Percentiles rank a stretch among this genome's conserved stretches.
phyloP scores from a whole-genome alignment of 2,329 filamentous ascomycete genomes.

The Nannizzia gypsea region DNA sequence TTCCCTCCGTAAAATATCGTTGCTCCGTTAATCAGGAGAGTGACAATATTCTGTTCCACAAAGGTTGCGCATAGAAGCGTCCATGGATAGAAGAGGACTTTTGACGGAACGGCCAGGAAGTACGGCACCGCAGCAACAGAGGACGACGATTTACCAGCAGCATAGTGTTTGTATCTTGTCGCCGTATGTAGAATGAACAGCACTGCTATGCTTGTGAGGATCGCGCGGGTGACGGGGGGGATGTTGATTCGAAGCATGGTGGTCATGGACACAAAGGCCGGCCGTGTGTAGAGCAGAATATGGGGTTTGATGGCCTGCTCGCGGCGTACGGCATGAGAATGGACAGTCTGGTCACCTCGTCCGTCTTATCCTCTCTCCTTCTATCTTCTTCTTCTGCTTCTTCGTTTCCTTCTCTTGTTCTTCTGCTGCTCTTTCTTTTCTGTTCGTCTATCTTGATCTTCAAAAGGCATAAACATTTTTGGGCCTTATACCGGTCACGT shows the following conservation, averaged over 20 bases:
- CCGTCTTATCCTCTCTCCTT: neutral
- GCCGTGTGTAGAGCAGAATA: neutral
- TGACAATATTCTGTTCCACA: constrained; percentile 88
- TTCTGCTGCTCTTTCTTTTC: too few species aligned
- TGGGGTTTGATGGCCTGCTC: neutral
- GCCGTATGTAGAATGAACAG: constrained; percentile 72
- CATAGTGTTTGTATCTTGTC: constrained; percentile 50
- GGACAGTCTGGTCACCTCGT: neutral
- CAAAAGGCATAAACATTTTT: neutral
- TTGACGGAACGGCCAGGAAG: constrained; percentile 71
- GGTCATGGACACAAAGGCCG: neutral
- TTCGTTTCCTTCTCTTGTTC: neutral
- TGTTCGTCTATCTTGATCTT: too few species aligned
- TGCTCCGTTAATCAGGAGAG: constrained; percentile 60
- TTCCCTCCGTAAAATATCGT: constrained; percentile 85
- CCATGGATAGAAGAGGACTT: constrained; percentile 84
- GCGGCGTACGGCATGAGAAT: neutral
- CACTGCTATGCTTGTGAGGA: constrained; percentile 61
- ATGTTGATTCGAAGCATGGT: constrained; percentile 82
- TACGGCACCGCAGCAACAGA: constrained; percentile 53
- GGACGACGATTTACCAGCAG: constrained; percentile 28
- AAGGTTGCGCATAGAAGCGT: constrained; percentile 75
- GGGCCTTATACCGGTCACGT: neutral
- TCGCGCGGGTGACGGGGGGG: constrained; percentile 74
- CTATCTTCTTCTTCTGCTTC: neutral